phyloP scores from a whole-genome alignment of 2,329 filamentous ascomycete species.

The Hymenoscyphus fructigenus region DNA sequence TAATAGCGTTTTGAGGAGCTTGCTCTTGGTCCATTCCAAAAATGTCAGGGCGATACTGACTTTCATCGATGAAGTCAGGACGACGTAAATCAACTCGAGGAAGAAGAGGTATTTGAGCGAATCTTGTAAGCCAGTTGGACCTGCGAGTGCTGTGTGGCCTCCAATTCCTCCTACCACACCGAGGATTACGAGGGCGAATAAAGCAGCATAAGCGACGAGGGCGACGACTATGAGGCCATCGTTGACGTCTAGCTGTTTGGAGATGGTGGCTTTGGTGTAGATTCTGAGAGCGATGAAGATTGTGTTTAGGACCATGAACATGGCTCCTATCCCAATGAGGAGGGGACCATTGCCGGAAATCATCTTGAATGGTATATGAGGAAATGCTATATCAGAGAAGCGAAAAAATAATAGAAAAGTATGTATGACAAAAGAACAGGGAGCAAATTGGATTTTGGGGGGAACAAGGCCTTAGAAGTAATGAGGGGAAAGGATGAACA shows the following conservation, averaged over 20 bases:
- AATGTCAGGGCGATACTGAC: slow-evolving; percentile 23
- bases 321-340: slow-evolving; percentile 13
- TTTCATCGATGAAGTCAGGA: slow-evolving; percentile 27
- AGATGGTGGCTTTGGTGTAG: slow-evolving; percentile 16
- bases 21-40: slow-evolving; percentile 21
- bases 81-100: slow-evolving; percentile 27
- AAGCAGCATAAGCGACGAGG: slow-evolving; percentile 14
- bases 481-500: background rate
- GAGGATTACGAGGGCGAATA: slow-evolving; percentile 21
- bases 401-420: background rate
- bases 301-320: slow-evolving; percentile 15
- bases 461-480: background rate
- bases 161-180: slow-evolving; percentile 24
- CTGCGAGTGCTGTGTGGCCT: slow-evolving; percentile 12
- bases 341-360: background rate
- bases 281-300: slow-evolving; percentile 20
- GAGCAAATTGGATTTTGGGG: background rate
- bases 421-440: background rate
- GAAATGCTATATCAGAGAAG: background rate
- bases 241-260: slow-evolving; percentile 23
- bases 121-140: slow-evolving; percentile 10
- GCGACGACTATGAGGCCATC: slow-evolving; percentile 24
- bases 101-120: slow-evolving; percentile 23
- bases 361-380: background rate
- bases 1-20: slow-evolving; percentile 18